These are phyloP conservation scores for Chlamydomonas applanata DNA, from an alignment of 139 green algal genomes.

Conservation along the genomic window DNA sequence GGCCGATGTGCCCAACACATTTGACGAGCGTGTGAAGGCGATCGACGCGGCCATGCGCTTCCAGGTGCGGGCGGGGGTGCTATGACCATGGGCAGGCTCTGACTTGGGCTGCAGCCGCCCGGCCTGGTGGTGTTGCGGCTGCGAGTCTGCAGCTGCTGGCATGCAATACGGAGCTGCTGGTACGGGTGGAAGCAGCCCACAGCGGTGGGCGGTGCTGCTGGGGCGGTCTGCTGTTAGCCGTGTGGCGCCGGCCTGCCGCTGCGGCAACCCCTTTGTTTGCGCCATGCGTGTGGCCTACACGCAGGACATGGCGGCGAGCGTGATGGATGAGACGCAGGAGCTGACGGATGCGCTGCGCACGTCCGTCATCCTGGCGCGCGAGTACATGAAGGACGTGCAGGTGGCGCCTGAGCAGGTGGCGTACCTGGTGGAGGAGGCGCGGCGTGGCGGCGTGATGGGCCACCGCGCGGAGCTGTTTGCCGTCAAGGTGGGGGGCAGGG, in stretches of 20 bases:
- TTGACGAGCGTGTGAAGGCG: conserved; percentile 81
- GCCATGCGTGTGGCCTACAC: background rate
- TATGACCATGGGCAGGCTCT: no score
- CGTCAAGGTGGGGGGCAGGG: conserved; percentile 46
- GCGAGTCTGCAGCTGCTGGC: no score
- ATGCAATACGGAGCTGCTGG: no score
- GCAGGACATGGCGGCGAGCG: conserved; percentile 39
- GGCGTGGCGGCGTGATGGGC: conserved; percentile 78
- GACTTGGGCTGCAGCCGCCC: no score
- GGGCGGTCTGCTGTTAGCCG: no score
- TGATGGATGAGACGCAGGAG: conserved; percentile 76
- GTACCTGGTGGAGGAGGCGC: conserved; percentile 93
- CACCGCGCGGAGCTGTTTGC: conserved; percentile 97
- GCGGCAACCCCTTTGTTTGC: background rate
- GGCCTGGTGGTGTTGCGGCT: no score
- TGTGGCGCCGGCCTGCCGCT: conserved; percentile 4
- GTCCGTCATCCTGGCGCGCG: conserved; percentile 90
- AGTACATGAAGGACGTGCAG: conserved; percentile 92
- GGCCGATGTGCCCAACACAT: conserved; percentile 74
- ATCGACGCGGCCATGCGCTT: conserved; percentile 75
- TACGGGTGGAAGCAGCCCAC: background rate
- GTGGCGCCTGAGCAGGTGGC: conserved; percentile 88
- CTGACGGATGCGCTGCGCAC: conserved; percentile 79
- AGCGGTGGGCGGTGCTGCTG: no score
- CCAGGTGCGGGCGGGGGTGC: no score